Evolutionary conservation across 192 early-diverging fungal genomes (phyloP).

Genomic region (Entomortierella lignicola): DNA sequence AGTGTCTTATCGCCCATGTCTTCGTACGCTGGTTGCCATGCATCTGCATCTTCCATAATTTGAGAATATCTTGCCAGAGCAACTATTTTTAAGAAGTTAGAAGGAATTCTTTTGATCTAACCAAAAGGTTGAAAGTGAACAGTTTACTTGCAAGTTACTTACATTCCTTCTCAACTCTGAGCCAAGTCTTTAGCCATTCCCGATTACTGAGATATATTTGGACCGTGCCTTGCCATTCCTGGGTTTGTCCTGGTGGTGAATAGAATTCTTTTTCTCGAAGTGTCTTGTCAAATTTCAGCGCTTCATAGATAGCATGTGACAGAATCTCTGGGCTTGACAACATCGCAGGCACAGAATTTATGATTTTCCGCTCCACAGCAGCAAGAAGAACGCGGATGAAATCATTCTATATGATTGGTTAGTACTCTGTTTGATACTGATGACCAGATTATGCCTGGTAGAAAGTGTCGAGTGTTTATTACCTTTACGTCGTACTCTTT

Average conservation of each 20-base stretch:
- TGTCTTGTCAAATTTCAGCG: conserved; percentile 74
- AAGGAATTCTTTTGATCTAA: too few species aligned
- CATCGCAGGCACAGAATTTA: conserved; percentile 61
- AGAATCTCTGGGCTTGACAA: conserved; percentile 67
- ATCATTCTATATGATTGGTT: conserved; percentile 67
- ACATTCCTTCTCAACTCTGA: conserved; percentile 74
- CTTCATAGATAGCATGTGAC: conserved; percentile 75
- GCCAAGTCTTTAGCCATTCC: conserved; percentile 74
- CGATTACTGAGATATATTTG: conserved; percentile 65
- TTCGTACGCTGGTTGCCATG: conserved; percentile 72
- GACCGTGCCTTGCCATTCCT: conserved; percentile 57
- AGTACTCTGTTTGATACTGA: neutral
- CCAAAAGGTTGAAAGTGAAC: too few species aligned
- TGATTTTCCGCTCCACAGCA: conserved; percentile 69
- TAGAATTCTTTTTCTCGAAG: conserved; percentile 72
- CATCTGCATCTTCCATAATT: conserved; percentile 66
- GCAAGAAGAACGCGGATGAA: conserved; percentile 70
- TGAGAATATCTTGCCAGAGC: conserved; percentile 72
- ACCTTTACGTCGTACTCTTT: conserved; percentile 65
- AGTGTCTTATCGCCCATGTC: conserved; percentile 62
- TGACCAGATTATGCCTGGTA: too few species aligned
- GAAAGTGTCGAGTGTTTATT: neutral
- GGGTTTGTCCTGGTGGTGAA: conserved; percentile 49
- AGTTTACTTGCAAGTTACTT: too few species aligned
- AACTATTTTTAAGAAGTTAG: conserved; percentile 25